Evolutionary conservation across 768 basidiomycete species (phyloP), one percentile per base, ranked within the genome.

Genomic region (Suillus paluster): DNA sequence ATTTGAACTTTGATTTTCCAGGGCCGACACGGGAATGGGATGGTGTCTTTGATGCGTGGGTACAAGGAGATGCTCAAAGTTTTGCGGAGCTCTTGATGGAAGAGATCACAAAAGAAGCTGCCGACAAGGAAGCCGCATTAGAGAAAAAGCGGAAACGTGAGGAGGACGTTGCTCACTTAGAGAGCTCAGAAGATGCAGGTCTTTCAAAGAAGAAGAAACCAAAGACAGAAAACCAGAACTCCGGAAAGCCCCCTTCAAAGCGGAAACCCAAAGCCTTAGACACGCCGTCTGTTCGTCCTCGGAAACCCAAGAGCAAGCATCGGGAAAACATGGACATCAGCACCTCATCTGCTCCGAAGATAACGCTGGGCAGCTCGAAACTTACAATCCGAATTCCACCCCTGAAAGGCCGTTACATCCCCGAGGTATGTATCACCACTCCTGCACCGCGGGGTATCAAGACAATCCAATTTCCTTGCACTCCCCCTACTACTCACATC

Each of bases 31-130:
- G 90, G 58, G 93, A 95, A 64, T 96, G 93, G 94, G 90, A 92
- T 63, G 90, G 87, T 9, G 89, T 96, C 4, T 96, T 97, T 66
- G 95, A 97, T 74, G 84, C 85, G 42, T 97, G 94, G 92, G 74
- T 95, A 59, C 86, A 94, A 67, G 94, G 95, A 2, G 94, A 97
- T 70, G 89, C 91, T 3, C 95, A 97, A 73, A 71, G 70, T 17
- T 95, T 96, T 74, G 90, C 92, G 6, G 75, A 77, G 42, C 71
- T 86, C 62, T 71, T 93, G 63, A 81, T 79, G 63, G 79, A 79
- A 25, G 89, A 87, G 74, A 79, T 91, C 38, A 80, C 81, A 63
- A 83, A 81, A 67, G 85, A 87, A 72, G 71, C 75, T 21, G 78
- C 72, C 50, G 80, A 81, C 42, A 90, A 86, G 69, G 83, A 87